Conservation (phyloP, 169 alveolate species). For the Perkinsus marinus region DNA sequence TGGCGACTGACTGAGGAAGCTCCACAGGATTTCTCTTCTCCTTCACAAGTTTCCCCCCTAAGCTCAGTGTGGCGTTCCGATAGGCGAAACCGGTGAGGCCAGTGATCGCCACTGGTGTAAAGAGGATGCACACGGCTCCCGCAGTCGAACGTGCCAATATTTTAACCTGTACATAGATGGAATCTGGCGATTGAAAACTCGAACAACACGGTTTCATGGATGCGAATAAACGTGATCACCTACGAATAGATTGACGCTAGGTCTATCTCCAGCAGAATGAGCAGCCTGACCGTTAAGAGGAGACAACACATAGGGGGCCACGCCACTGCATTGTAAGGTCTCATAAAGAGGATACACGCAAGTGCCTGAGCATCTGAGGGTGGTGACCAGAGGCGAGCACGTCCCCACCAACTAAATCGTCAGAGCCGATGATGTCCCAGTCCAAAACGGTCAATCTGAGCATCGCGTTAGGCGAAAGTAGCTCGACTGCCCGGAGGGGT, state of each 20-base stretch:
- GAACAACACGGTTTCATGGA: too few species aligned
- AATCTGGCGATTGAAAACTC: too few species aligned
- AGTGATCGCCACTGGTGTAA: not conserved
- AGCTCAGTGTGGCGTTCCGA: not conserved
- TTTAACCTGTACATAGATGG: not conserved
- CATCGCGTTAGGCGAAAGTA: not conserved
- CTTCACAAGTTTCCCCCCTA: not conserved
- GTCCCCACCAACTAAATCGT: not conserved
- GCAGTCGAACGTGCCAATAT: not conserved
- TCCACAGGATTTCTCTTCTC: not conserved
- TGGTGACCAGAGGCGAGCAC: not conserved
- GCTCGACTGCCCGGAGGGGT: not conserved
- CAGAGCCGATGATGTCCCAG: not conserved
- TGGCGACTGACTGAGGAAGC: not conserved
- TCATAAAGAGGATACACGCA: not conserved
- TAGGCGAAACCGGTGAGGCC: not conserved
- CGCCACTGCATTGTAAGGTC: not conserved
- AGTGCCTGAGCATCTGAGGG: not conserved
- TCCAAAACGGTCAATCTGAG: not conserved
- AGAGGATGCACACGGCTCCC: not conserved
- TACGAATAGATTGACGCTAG: not conserved
- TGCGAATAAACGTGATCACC: not conserved
- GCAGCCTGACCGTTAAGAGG: not conserved
- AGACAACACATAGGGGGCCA: not conserved
- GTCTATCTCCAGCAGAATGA: not conserved